Conservation (phyloP, 306 rosid species). For the Sesbania bispinosa region DNA sequence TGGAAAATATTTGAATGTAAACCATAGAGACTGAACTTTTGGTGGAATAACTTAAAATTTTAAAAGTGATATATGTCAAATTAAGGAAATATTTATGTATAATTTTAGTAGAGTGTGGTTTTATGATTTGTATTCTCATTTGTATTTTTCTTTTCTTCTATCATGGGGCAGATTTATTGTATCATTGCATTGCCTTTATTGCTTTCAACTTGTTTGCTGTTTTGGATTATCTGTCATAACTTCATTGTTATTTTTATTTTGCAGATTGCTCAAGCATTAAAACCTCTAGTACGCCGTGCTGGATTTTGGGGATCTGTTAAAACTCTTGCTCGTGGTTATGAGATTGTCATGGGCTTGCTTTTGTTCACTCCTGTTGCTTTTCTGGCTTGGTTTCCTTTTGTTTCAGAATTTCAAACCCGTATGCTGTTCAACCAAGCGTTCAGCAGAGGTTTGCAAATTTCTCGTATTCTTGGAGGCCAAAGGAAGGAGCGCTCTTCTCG, state of each 20-base stretch:
- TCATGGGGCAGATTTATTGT: no score
- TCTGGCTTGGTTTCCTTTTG: conserved; percentile 55
- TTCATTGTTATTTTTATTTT: not conserved
- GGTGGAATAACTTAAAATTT: no score
- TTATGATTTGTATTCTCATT: no score
- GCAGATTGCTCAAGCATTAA: conserved; percentile 45
- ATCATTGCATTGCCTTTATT: not conserved
- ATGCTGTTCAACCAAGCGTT: conserved; percentile 53
- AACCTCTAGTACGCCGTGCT: conserved; percentile 35
- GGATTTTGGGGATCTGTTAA: conserved; percentile 52
- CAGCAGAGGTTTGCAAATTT: conserved; percentile 54
- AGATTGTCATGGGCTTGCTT: conserved; percentile 50
- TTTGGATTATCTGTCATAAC: no score
- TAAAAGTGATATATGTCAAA: no score
- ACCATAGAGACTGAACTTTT: no score
- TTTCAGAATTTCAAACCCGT: conserved; percentile 54
- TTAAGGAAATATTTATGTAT: no score
- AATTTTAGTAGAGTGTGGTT: no score
- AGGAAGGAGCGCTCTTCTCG: conserved; percentile 43
- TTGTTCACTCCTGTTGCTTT: conserved; percentile 48
- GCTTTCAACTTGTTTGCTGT: not conserved
- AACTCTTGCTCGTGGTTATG: conserved; percentile 52
- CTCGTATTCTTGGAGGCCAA: conserved; percentile 48
- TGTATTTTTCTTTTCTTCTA: no score
- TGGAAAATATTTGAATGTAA: no score